Evolutionary conservation across 768 basidiomycete genomes (phyloP), one percentile per base, ranked within the genome.

Genomic region (Tricholomella constricta): DNA sequence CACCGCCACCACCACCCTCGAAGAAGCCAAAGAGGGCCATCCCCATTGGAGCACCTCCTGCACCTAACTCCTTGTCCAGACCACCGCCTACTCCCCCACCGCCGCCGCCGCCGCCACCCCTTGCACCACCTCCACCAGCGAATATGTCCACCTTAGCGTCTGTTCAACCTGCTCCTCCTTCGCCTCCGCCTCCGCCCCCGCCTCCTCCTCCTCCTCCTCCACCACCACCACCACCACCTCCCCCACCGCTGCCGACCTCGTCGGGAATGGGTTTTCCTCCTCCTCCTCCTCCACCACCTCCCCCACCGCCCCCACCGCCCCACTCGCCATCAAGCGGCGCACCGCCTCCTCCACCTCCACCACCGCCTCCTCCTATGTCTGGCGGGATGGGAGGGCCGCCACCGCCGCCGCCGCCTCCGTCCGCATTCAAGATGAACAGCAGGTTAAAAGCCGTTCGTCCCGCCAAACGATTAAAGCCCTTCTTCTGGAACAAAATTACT

Each of bases 401-500:
- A 4, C 69, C 72, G 8, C 69, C 73, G 17, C 42, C 73, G 69
- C 75, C 73, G 19, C 71, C 74, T 2, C 76, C 77, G 1, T 72
- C 71, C 14, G 67, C 70, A 8, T 73, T 72, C 54, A 68, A 64
- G 50, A 63, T 65, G 26, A 65, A 61, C 31, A 58, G 54, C 34
- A 73, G 66, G 46, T 55, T 62, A 20, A 78, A 72, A 55, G 56
- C 65, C 7, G 58, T 63, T 22, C 75, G 74, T 11, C 83, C 85
- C n/a, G 60, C 67, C 2, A 85, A 83, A 61, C 78, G 80, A 42
- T 66, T 91, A 46, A 88, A 89, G 67, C 90, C 94, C 2, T 94
- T 97, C 74, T 93, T 93, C 67, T 96, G 94, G 94, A 88, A 84
- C 57, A 95, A 96, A 60, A 56, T 94, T 4, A 71, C 77, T n/a